These are phyloP conservation scores for Jacaranda mimosifolia DNA, from an alignment of 257 asterid species.

Conservation along the genomic window DNA sequence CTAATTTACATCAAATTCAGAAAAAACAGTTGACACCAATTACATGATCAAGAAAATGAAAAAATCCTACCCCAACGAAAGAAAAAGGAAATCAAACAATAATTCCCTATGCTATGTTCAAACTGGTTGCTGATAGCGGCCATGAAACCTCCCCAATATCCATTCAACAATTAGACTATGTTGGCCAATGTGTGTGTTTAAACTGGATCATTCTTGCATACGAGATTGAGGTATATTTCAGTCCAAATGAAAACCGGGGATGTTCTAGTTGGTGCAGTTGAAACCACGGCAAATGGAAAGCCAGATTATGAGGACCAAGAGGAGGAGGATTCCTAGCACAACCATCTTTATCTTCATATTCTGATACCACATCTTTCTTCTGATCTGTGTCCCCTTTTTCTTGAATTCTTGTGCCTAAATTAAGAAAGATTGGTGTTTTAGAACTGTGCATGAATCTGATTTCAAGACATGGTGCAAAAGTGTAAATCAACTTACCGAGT, in stretches of 20 bases:
- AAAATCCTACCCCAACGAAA: background rate
- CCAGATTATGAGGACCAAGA: conserved; percentile 68
- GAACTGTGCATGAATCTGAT: background rate
- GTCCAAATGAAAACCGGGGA: background rate
- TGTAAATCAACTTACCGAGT: conserved; percentile 52
- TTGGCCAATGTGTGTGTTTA: too few species aligned
- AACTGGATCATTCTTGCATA: background rate
- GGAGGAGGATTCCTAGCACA: conserved; percentile 65
- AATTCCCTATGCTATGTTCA: background rate
- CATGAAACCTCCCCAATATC: too few species aligned
- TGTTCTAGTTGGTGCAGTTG: conserved; percentile 60
- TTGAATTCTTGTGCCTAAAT: conserved; percentile 68
- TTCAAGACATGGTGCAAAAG: background rate
- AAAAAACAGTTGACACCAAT: background rate
- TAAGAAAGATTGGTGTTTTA: background rate
- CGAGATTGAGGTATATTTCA: background rate
- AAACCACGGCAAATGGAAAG: conserved; percentile 72
- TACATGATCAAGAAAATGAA: background rate
- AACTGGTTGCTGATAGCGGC: background rate
- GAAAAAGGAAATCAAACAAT: background rate
- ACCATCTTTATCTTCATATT: conserved; percentile 76
- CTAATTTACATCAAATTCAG: background rate
- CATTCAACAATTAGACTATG: too few species aligned
- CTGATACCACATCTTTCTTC: conserved; percentile 79
- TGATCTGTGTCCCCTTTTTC: conserved; percentile 58